Percentiles rank a stretch among this genome's conserved stretches.
Evolutionary conservation across 805 yeast genomes (phyloP).

Genomic region (Debaryomyces hansenii): DNA sequence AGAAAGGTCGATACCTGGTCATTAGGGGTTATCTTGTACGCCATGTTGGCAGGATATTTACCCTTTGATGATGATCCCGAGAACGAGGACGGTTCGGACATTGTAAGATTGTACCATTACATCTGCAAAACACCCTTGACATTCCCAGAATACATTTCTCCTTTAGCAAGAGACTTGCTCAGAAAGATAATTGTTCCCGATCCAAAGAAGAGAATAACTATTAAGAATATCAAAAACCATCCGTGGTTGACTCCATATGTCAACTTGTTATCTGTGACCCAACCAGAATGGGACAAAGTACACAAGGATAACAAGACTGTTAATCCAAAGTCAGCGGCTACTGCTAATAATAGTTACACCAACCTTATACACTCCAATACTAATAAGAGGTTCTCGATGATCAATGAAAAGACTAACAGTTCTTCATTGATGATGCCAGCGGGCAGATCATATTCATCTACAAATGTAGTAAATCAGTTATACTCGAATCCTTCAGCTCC

Average conservation of each 20-base stretch:
- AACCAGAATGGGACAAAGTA: conserved; percentile 84
- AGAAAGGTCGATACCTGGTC: conserved; percentile 97
- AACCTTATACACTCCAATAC: conserved; percentile 14
- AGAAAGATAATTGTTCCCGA: conserved; percentile 83
- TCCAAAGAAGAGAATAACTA: conserved; percentile 70
- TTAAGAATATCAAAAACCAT: conserved; percentile 74
- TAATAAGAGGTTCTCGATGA: conserved; percentile 47
- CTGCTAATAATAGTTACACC: conserved; percentile 3
- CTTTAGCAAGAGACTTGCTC: conserved; percentile 86
- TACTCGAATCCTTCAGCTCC: conserved; percentile 72
- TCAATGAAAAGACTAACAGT: conserved; percentile 39
- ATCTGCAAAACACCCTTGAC: conserved; percentile 90
- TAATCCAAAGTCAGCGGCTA: conserved; percentile 6
- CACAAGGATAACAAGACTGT: conserved; percentile 30
- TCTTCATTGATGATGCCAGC: conserved; percentile 35
- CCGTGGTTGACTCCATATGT: conserved; percentile 88
- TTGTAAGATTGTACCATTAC: conserved; percentile 85
- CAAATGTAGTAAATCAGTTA: conserved; percentile 26
- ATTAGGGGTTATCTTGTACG: conserved; percentile 90
- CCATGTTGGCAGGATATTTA: conserved; percentile 95
- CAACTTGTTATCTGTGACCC: conserved; percentile 78
- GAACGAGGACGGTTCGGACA: conserved; percentile 95
- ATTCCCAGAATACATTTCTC: conserved; percentile 90
- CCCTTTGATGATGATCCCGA: conserved; percentile 98
- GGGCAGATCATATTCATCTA: conserved; percentile 36